Conservation (phyloP, 2,329 filamentous ascomycete genomes). For the Ophiostoma sp. region DNA sequence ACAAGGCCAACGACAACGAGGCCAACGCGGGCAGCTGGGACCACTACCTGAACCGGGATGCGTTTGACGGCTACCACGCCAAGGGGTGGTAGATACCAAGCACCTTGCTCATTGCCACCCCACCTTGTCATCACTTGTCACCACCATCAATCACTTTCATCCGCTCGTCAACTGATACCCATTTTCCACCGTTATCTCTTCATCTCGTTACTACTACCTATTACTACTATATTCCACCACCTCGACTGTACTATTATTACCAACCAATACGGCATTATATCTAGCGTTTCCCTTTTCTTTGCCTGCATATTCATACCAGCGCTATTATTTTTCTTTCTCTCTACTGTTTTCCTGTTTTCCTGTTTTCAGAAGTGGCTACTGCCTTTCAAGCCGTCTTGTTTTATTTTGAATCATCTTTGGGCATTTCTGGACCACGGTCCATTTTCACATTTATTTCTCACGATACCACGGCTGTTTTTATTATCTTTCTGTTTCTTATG, state of each 20-base stretch:
- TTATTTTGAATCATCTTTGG: slow-evolving; percentile 8
- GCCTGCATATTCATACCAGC: slow-evolving; percentile 15
- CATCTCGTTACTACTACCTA: neutral
- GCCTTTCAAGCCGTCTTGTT: slow-evolving; percentile 3
- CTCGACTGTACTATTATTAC: neutral
- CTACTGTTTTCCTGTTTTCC: neutral
- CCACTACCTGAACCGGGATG: slow-evolving; percentile 76
- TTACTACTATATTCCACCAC: neutral
- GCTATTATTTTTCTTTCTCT: slow-evolving; percentile 8
- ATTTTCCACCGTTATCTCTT: neutral
- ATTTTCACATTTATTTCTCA: slow-evolving; percentile 19
- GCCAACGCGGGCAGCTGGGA: slow-evolving; percentile 72
- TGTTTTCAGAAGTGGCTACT: slow-evolving; percentile 13
- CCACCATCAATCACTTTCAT: neutral
- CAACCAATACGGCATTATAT: neutral
- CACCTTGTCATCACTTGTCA: neutral
- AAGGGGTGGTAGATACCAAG: slow-evolving; percentile 68
- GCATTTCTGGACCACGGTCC: slow-evolving; percentile 15
- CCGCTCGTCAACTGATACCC: neutral
- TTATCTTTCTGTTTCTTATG: neutral
- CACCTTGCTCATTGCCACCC: neutral
- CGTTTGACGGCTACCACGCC: slow-evolving; percentile 73
- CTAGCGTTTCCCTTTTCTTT: neutral
- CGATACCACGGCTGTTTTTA: slow-evolving; percentile 25
- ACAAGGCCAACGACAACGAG: slow-evolving; percentile 48